These are phyloP conservation scores for Monotropa hypopitys DNA, from an alignment of 179 eudicot genomes.

Conservation along the genomic window DNA sequence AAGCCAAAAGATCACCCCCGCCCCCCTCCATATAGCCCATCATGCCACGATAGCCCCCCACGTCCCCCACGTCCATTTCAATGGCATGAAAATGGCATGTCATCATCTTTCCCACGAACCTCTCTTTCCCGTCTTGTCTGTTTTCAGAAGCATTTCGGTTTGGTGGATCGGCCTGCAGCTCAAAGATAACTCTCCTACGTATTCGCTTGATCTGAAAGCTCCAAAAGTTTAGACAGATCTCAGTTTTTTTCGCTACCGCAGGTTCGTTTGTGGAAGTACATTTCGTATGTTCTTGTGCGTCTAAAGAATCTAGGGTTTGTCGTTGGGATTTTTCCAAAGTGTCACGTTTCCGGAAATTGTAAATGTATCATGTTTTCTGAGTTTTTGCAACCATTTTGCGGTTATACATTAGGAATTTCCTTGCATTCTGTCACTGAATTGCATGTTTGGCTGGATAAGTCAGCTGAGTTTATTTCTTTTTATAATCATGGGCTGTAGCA, in stretches of 20 bases:
- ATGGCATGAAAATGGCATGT: not conserved
- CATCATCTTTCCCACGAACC: not conserved
- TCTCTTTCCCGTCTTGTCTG: not conserved
- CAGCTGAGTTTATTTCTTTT: not conserved
- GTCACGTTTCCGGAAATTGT: not conserved
- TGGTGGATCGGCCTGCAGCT: not conserved
- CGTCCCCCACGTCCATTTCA: not conserved
- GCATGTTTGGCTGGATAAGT: not conserved
- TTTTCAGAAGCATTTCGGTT: not conserved
- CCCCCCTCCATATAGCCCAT: not conserved
- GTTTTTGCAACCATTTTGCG: not conserved
- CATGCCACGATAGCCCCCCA: not conserved
- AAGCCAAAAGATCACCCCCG: not conserved
- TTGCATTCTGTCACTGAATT: not conserved
- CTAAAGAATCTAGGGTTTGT: not conserved
- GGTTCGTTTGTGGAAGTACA: not conserved
- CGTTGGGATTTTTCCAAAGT: not conserved
- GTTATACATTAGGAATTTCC: not conserved
- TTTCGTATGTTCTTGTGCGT: not conserved
- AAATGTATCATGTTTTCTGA: not conserved
- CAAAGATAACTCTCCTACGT: not conserved
- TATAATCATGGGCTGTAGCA: not conserved
- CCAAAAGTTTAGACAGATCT: not conserved
- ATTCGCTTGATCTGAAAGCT: constrained; percentile 8
- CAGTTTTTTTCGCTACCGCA: not conserved